Conservation (phyloP, 2,329 filamentous ascomycete species). For the Blumeria hordei region DNA sequence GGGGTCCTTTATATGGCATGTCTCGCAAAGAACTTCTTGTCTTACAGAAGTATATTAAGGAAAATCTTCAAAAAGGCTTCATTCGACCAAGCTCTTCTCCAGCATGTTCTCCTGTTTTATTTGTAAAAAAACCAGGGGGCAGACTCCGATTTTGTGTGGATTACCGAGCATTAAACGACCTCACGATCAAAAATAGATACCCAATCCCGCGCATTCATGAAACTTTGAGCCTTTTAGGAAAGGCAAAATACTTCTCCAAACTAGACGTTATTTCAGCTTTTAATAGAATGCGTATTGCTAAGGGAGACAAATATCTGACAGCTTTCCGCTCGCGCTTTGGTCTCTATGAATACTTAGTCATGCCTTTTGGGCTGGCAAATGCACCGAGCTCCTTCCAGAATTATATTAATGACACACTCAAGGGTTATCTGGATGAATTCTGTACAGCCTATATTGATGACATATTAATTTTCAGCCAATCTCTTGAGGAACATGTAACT, state of each 20-base stretch:
- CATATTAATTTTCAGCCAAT: conserved; percentile 2
- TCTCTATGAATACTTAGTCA: conserved; percentile 13
- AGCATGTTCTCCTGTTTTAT: background rate
- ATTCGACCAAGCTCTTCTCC: background rate
- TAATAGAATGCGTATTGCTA: background rate
- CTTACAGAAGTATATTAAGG: background rate
- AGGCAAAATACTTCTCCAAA: background rate
- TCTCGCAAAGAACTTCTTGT: background rate
- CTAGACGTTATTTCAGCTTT: background rate
- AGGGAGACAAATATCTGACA: background rate
- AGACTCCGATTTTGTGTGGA: background rate
- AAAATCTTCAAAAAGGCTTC: background rate
- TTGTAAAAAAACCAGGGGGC: background rate
- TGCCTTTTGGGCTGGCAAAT: conserved; percentile 12
- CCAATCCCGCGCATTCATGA: background rate
- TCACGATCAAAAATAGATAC: background rate
- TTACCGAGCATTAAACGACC: background rate
- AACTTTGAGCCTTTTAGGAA: background rate
- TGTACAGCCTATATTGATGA: conserved; percentile 5
- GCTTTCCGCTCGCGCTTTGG: conserved; percentile 1
- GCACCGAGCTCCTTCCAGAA: conserved; percentile 5
- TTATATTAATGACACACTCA: conserved; percentile 6
- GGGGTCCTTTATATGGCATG: background rate
- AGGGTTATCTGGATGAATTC: conserved; percentile 5
- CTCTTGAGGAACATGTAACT: background rate